phyloP scores from a whole-genome alignment of 768 basidiomycete species.

The Neoboletus magnificus region DNA sequence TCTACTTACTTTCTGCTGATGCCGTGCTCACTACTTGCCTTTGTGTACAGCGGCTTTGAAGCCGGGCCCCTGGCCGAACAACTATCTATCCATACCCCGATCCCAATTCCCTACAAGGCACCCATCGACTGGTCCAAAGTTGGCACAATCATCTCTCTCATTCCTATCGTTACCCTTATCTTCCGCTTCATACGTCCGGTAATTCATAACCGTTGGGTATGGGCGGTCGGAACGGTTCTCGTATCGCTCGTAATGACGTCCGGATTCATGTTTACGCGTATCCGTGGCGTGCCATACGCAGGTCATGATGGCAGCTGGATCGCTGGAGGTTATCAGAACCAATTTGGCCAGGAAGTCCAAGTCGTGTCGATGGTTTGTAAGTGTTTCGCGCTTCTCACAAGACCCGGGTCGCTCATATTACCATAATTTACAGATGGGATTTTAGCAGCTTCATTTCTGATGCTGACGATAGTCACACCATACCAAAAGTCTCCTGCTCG shows the following conservation, averaged over 20 bases:
- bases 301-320: slow-evolving; percentile 74
- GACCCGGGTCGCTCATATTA: not conserved
- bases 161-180: slow-evolving; percentile 46
- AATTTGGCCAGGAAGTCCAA: slow-evolving; percentile 90
- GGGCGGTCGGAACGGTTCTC: slow-evolving; percentile 62
- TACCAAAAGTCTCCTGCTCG: slow-evolving; percentile 64
- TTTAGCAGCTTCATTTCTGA: slow-evolving; percentile 72
- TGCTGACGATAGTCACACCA: slow-evolving; percentile 80
- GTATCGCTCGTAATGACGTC: slow-evolving; percentile 82
- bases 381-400: slow-evolving; percentile 31
- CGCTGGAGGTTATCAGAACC: slow-evolving; percentile 83
- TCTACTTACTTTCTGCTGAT: not conserved
- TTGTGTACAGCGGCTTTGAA: slow-evolving; percentile 71
- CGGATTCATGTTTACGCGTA: slow-evolving; percentile 96
- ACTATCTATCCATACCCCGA: slow-evolving; percentile 70
- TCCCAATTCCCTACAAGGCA: slow-evolving; percentile 75
- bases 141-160: slow-evolving; percentile 42
- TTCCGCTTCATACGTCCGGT: slow-evolving; percentile 63
- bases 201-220: slow-evolving; percentile 70
- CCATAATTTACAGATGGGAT: slow-evolving; percentile 63
- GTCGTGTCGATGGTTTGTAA: slow-evolving; percentile 82
- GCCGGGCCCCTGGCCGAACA: slow-evolving; percentile 72
- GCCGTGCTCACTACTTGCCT: not conserved
- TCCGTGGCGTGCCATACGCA: slow-evolving; percentile 72
- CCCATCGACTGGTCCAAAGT: slow-evolving; percentile 73